Percentiles rank a stretch among this genome's conserved stretches.
Conservation (phyloP, 2,329 filamentous ascomycete genomes). For the Chaetothyriales sp. region DNA sequence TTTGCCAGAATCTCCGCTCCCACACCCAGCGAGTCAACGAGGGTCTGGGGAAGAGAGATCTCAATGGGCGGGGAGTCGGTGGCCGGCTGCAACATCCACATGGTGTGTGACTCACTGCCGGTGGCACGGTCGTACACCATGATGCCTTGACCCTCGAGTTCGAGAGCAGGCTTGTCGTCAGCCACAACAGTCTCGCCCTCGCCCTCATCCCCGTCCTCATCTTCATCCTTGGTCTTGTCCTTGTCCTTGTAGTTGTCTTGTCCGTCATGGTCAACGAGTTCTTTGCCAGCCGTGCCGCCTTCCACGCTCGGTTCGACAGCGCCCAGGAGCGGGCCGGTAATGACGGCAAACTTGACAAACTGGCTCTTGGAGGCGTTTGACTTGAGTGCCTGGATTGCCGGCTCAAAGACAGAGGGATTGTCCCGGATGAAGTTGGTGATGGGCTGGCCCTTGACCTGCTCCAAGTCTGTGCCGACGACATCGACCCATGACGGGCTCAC, state of each 20-base stretch:
- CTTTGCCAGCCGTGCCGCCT: conserved; percentile 16
- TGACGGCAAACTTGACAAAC: conserved; percentile 66
- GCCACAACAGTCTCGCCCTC: background rate
- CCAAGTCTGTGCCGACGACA: conserved; percentile 65
- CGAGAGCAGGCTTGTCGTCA: conserved; percentile 35
- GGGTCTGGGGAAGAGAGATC: conserved; percentile 75
- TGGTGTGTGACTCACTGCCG: conserved; percentile 67
- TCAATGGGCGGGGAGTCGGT: conserved; percentile 80
- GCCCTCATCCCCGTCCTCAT: conserved; percentile 18
- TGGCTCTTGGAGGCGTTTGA: conserved; percentile 86
- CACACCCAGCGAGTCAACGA: conserved; percentile 86
- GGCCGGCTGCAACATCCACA: conserved; percentile 99
- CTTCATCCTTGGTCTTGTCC: conserved; percentile 19
- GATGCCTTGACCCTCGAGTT: conserved; percentile 91
- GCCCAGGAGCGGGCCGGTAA: conserved; percentile 54
- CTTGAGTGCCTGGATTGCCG: conserved; percentile 76
- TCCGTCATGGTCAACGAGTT: conserved; percentile 19
- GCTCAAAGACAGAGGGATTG: conserved; percentile 64
- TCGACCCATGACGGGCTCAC: conserved; percentile 93
- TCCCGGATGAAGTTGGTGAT: conserved; percentile 71
- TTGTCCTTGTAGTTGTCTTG: conserved; percentile 22
- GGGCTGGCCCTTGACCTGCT: conserved; percentile 56
- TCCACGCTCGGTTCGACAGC: conserved; percentile 30
- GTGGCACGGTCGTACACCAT: conserved; percentile 89
- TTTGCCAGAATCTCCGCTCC: conserved; percentile 89